phyloP scores from a whole-genome alignment of 2,329 filamentous ascomycete species.

The Aschersonia sp. region DNA sequence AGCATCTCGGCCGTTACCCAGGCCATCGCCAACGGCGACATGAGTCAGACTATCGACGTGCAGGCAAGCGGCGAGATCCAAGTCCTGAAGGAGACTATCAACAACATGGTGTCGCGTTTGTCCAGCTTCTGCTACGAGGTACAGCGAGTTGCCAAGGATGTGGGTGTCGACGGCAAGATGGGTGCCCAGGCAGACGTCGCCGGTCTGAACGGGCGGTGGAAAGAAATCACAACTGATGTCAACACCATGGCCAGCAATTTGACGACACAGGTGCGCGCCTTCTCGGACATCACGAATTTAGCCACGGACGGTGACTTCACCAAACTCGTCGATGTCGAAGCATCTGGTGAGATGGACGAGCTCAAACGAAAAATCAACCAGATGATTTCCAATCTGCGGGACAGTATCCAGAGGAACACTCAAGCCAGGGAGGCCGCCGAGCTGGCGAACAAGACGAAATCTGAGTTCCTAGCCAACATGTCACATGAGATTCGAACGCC shows the following conservation, averaged over 20 bases:
- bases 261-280: conserved; percentile 93
- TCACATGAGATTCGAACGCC: conserved; percentile 95
- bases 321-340: conserved; percentile 91
- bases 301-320: conserved; percentile 96
- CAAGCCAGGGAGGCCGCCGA: conserved; percentile 92
- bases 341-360: conserved; percentile 98
- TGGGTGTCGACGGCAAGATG: conserved; percentile 97
- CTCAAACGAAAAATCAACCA: conserved; percentile 98
- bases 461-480: conserved; percentile 97
- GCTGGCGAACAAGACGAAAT: conserved; percentile 94
- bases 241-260: conserved; percentile 75
- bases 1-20: conserved; percentile 91
- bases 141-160: conserved; percentile 88
- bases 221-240: conserved; percentile 93
- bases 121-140: conserved; percentile 95
- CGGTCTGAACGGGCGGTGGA: conserved; percentile 88
- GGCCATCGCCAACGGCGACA: conserved; percentile 87
- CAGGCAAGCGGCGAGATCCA: conserved; percentile 91
- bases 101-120: conserved; percentile 93
- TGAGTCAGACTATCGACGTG: conserved; percentile 92
- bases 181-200: conserved; percentile 91
- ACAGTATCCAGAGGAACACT: conserved; percentile 94
- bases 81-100: conserved; percentile 89
- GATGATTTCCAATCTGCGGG: conserved; percentile 92
- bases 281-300: conserved; percentile 96